Conservation (phyloP, 2,329 filamentous ascomycete genomes). For the Massarina eburnea region DNA sequence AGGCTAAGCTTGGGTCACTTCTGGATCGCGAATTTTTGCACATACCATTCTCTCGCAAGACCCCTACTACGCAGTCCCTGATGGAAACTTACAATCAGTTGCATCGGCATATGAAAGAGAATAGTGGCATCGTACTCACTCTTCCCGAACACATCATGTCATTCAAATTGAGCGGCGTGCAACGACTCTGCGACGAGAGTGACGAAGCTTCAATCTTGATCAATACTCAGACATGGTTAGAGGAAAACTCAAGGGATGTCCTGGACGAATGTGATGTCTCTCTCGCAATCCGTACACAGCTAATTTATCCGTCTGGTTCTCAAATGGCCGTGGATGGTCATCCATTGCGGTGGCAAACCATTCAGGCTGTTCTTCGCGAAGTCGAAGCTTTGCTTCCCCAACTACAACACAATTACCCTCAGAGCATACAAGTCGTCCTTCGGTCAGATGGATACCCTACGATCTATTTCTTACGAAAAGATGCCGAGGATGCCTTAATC, state of each 20-base stretch:
- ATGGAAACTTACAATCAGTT: slow-evolving; percentile 41
- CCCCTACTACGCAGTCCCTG: slow-evolving; percentile 34
- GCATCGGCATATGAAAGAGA: slow-evolving; percentile 46
- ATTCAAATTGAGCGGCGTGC: slow-evolving; percentile 63
- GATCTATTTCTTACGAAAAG: slow-evolving; percentile 55
- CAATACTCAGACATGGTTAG: slow-evolving; percentile 54
- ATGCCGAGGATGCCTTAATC: slow-evolving; percentile 37
- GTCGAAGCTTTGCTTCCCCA: slow-evolving; percentile 25
- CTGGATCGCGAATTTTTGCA: slow-evolving; percentile 57
- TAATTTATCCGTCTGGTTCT: slow-evolving; percentile 48
- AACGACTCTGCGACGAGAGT: slow-evolving; percentile 55
- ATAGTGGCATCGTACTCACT: slow-evolving; percentile 58
- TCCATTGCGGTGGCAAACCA: slow-evolving; percentile 43
- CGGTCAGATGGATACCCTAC: slow-evolving; percentile 53
- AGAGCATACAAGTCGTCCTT: slow-evolving; percentile 54
- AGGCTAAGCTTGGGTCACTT: slow-evolving; percentile 58
- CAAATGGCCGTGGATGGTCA: slow-evolving; percentile 46
- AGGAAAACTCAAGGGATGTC: slow-evolving; percentile 57
- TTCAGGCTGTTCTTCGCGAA: slow-evolving; percentile 40
- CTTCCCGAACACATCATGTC: slow-evolving; percentile 68
- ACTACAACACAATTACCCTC: slow-evolving; percentile 45
- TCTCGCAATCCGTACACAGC: slow-evolving; percentile 45
- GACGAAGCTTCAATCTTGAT: slow-evolving; percentile 53
- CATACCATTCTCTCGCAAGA: slow-evolving; percentile 60
- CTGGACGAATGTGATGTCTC: slow-evolving; percentile 62